Conservation (phyloP, 2,329 filamentous ascomycete genomes). For the Venturia aucupariae region DNA sequence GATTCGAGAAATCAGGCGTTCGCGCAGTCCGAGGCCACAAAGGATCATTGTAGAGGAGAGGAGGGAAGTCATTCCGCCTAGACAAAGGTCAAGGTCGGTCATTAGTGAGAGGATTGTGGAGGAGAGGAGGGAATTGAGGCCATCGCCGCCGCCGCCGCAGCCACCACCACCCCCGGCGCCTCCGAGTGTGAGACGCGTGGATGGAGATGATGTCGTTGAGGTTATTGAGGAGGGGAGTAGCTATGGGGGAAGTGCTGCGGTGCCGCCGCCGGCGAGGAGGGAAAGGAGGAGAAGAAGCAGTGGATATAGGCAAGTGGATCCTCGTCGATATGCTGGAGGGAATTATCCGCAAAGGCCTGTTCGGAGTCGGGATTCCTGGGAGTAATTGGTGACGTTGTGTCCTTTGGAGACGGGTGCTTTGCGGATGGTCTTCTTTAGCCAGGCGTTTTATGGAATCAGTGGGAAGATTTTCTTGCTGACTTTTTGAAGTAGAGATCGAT, state of each 20-base stretch:
- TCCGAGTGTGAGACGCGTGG: slow-evolving; percentile 21
- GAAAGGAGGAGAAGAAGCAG: slow-evolving; percentile 30
- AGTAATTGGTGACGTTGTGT: not conserved
- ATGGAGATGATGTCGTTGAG: slow-evolving; percentile 45
- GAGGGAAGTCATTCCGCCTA: slow-evolving; percentile 19
- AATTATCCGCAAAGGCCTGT: slow-evolving; percentile 17
- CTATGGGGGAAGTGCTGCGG: slow-evolving; percentile 24
- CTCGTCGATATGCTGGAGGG: slow-evolving; percentile 10
- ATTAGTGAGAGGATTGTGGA: slow-evolving; percentile 16
- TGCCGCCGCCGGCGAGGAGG: slow-evolving; percentile 29
- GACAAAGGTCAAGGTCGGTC: slow-evolving; percentile 22
- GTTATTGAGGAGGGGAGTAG: slow-evolving; percentile 48
- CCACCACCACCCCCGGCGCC: not conserved
- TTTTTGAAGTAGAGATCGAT: not conserved
- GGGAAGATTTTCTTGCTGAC: not conserved
- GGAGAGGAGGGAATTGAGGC: slow-evolving; percentile 25
- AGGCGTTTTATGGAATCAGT: not conserved
- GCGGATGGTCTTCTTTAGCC: not conserved
- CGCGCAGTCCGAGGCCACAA: slow-evolving; percentile 27
- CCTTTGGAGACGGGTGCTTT: not conserved
- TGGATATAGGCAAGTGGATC: slow-evolving; percentile 43
- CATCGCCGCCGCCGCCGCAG: not conserved
- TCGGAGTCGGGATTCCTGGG: not conserved
- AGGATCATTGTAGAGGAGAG: slow-evolving; percentile 37
- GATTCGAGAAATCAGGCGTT: slow-evolving; percentile 22